These are phyloP conservation scores for Fusarium subtropicale DNA, from an alignment of 2,329 filamentous ascomycete species.

Conservation along the genomic window DNA sequence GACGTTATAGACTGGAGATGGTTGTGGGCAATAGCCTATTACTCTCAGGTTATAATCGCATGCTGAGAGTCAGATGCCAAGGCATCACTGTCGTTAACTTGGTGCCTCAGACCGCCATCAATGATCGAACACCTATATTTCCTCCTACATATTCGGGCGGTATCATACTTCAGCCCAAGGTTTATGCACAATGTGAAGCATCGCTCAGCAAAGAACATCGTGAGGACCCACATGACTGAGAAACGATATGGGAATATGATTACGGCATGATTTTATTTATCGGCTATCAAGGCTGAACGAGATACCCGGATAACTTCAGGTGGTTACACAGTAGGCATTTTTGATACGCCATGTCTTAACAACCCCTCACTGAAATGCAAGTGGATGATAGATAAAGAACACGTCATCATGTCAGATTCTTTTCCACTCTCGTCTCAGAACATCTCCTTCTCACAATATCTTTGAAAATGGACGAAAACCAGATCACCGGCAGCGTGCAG, in stretches of 20 bases:
- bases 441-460: neutral
- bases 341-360: neutral
- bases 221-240: accelerated
- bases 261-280: neutral
- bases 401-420: neutral
- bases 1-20: no score
- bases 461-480: neutral
- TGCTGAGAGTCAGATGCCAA: no score
- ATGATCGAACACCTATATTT: no score
- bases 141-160: no score
- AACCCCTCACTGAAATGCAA: neutral
- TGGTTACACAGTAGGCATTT: neutral
- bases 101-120: no score
- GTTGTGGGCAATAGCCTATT: no score
- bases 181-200: no score
- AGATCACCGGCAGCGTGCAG: neutral
- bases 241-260: neutral
- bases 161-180: accelerated
- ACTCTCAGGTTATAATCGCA: accelerated
- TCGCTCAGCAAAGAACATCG: neutral
- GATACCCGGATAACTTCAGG: accelerated
- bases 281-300: neutral
- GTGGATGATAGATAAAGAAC: neutral
- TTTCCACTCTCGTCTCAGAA: neutral
- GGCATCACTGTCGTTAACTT: no score